A percentile compares a stretch with the other conserved stretches of the same genome.
phyloP scores from a whole-genome alignment of 1,284 basidiomycete genomes.

The Trichosporon sp. region DNA sequence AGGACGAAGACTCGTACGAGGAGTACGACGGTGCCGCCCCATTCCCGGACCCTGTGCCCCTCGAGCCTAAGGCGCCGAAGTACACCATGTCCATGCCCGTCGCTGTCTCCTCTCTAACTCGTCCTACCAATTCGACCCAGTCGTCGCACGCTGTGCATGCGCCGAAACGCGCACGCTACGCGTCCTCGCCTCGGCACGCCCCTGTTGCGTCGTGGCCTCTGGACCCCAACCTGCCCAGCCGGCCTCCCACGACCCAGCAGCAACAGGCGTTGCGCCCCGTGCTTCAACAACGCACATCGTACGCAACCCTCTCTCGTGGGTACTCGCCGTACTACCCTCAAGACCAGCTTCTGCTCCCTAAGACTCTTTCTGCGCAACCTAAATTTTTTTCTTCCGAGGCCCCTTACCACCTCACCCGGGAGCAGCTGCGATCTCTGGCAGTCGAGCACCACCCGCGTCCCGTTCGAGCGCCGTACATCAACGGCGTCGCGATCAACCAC shows the following conservation, averaged over 20 bases:
- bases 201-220: background rate
- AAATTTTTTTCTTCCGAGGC: background rate
- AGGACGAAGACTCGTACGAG: constrained; percentile 10
- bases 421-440: background rate
- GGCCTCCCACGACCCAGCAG: background rate
- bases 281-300: background rate
- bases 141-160: background rate
- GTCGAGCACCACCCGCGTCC: background rate
- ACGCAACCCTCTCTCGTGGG: background rate
- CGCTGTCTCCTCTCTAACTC: background rate
- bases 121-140: background rate
- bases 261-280: background rate
- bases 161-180: background rate
- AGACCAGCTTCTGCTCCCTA: background rate
- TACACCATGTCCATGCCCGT: background rate
- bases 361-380: background rate
- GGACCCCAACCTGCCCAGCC: background rate
- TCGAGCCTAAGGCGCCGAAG: background rate
- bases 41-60: constrained; percentile 6
- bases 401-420: background rate
- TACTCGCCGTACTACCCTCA: background rate
- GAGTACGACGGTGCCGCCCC: constrained; percentile 13
- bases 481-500: background rate
- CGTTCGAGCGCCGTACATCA: background rate
- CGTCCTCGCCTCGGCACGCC: background rate